Conservation (phyloP, 352 stramenopile species). For the Globisporangium recalcitrans region DNA sequence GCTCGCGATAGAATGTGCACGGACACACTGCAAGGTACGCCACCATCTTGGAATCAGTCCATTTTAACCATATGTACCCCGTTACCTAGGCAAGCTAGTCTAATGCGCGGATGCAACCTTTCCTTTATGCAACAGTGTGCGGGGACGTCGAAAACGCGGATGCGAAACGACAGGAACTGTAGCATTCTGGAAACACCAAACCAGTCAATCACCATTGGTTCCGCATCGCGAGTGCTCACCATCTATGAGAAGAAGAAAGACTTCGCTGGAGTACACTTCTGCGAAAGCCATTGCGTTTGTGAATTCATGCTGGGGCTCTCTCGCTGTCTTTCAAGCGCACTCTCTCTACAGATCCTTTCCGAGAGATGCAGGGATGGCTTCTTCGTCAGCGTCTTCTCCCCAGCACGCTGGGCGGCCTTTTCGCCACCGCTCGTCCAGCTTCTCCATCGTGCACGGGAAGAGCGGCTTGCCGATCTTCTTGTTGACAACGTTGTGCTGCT, state of each 20-base stretch:
- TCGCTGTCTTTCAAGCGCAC: not conserved
- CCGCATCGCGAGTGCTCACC: too few species aligned
- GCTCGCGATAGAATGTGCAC: conserved; percentile 58
- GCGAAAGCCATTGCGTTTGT: not conserved
- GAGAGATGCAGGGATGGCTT: conserved; percentile 28
- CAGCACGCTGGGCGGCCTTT: conserved; percentile 87
- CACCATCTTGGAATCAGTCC: not conserved
- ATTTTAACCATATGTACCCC: too few species aligned
- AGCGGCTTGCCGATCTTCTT: conserved; percentile 93
- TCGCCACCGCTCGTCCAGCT: conserved; percentile 93
- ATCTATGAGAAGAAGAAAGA: too few species aligned
- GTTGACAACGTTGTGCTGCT: conserved; percentile 98
- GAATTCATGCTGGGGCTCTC: not conserved
- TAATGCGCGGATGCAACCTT: not conserved
- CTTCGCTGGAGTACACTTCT: not conserved
- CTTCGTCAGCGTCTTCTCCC: conserved; percentile 46
- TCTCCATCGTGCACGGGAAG: conserved; percentile 92
- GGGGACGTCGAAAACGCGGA: not conserved
- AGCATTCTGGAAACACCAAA: not conserved
- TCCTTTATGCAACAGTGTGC: conserved; percentile 3
- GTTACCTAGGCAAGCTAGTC: too few species aligned
- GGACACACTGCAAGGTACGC: conserved; percentile 39
- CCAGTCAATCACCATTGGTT: too few species aligned
- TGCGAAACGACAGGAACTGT: conserved; percentile 6
- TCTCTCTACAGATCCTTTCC: conserved; percentile 10